A percentile compares a stretch with the other conserved stretches of the same genome.
These are phyloP conservation scores for Hyphopichia wangnamkhiaoensis DNA, from an alignment of 1,139 yeast genomes.

Conservation along the genomic window DNA sequence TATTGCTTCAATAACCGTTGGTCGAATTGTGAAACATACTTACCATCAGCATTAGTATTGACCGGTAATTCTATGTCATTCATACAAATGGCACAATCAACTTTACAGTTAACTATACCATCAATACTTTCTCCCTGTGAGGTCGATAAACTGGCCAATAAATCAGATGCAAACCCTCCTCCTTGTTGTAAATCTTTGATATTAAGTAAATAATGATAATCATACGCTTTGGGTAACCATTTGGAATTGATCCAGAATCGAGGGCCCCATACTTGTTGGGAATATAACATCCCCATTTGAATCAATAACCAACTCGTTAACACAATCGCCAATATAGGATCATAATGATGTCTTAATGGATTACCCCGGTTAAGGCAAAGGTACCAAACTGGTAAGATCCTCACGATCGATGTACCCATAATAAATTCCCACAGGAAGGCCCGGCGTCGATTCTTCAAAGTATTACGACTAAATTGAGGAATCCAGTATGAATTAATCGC, in stretches of 20 bases:
- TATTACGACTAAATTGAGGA: slow-evolving; percentile 86
- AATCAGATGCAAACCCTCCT: slow-evolving; percentile 46
- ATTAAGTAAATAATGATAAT: slow-evolving; percentile 70
- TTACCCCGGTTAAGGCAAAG: slow-evolving; percentile 45
- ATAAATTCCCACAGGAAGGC: slow-evolving; percentile 74
- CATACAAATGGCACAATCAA: slow-evolving; percentile 92
- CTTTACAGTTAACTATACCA: slow-evolving; percentile 29
- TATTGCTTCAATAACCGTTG: slow-evolving; percentile 44
- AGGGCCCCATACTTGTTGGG: slow-evolving; percentile 73
- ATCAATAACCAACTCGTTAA: slow-evolving; percentile 53
- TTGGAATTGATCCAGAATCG: slow-evolving; percentile 80
- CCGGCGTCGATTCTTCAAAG: slow-evolving; percentile 66
- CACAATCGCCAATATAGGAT: slow-evolving; percentile 46
- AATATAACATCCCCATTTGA: slow-evolving; percentile 56
- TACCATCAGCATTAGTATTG: slow-evolving; percentile 17
- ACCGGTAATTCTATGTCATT: slow-evolving; percentile 66
- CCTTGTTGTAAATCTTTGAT: slow-evolving; percentile 59
- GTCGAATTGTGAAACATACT: slow-evolving; percentile 14
- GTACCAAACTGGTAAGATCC: slow-evolving; percentile 68
- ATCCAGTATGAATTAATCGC: slow-evolving; percentile 76
- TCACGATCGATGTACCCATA: slow-evolving; percentile 60
- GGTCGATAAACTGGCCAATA: slow-evolving; percentile 25
- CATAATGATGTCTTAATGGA: slow-evolving; percentile 61
- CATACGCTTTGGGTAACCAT: slow-evolving; percentile 75
- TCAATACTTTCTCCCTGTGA: slow-evolving; percentile 11